Evolutionary conservation across 1,139 yeast species (phyloP), one percentile per base, ranked within the genome.

Genomic region (Diutina catenulata): DNA sequence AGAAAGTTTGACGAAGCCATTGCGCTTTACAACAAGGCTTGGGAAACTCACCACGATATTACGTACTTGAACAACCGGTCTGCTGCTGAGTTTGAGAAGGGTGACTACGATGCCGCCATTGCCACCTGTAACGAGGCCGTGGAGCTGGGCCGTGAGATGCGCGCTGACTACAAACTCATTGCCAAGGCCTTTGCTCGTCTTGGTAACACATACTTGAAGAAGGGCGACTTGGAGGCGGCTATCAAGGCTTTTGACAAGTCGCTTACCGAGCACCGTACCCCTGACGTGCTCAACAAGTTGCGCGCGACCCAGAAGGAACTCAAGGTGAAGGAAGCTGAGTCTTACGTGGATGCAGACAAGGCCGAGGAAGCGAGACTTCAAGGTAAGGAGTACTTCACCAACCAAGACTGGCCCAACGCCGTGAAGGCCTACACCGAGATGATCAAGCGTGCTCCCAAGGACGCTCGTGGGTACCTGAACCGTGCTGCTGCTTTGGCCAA

Each of bases 401-500:
- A 82, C 51, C 93, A 86, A 33, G 95, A 91, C 61, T 88, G 95
- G 95, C 97, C 98, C 45, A 81, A 70, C 48, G 97, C 98, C 26
- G 96, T 93, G 40, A 83, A 83, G 58, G 80, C 94, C 9, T 93
- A 93, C 63, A 70, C 94, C 38, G 98, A 93, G 62, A 91, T 93
- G 86, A 70, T 88, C 52, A 84, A 87, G 65, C 81, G 99, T 57
- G 88, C 93, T 3, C 99, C 99, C 42, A 77, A 79, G 42, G 98
- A 93, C 60, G 94, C 95, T 26, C 78, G 96, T 60, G 98, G 97
- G 40, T 93, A 88, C 60, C 87, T 95, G 35, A 93, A 93, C 66
- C 82, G 98, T 62, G 98, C 99, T 40, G 98, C 98, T 31, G 95
- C 95, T 1, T 75, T 82, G 55, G 78, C 94, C 39, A 93, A 93